Percentiles rank a stretch among this genome's conserved stretches.
Evolutionary conservation across 2,329 filamentous ascomycete species (phyloP).

Genomic region (Cryphonectria japonica): DNA sequence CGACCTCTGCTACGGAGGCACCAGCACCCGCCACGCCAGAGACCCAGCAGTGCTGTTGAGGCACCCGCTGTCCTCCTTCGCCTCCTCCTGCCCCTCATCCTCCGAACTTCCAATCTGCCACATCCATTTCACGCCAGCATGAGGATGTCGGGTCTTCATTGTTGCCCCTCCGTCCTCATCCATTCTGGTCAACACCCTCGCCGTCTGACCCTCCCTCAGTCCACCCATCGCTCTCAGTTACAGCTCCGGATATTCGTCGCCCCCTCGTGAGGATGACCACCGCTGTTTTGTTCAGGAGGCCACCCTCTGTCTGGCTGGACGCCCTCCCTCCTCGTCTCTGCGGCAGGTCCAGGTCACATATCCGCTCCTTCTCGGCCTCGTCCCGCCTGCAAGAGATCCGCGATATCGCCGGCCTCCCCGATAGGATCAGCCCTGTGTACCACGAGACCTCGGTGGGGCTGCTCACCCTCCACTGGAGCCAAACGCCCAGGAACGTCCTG

Average conservation of each 20-base stretch:
- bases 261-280: conserved; percentile 19
- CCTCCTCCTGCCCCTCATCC: background rate
- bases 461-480: conserved; percentile 58
- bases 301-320: conserved; percentile 13
- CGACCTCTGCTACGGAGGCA: background rate
- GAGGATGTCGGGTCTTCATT: conserved; percentile 25
- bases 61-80: background rate
- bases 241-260: background rate
- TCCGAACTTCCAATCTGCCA: background rate
- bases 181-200: background rate
- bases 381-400: conserved; percentile 50
- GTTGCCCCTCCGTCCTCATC: background rate
- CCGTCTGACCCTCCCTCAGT: background rate
- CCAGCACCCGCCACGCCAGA: background rate
- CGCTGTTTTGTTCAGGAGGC: conserved; percentile 13
- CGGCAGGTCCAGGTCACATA: background rate
- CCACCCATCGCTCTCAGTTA: background rate
- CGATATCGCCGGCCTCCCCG: conserved; percentile 53
- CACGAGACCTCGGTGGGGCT: conserved; percentile 59
- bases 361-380: conserved; percentile 55
- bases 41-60: background rate
- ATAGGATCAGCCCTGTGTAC: conserved; percentile 65
- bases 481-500: conserved; percentile 59
- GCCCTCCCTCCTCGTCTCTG: too few relatives aligned
- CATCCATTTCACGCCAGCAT: background rate